phyloP scores from a whole-genome alignment of 257 asterid genomes.

The Solanum megistacrolobum region DNA sequence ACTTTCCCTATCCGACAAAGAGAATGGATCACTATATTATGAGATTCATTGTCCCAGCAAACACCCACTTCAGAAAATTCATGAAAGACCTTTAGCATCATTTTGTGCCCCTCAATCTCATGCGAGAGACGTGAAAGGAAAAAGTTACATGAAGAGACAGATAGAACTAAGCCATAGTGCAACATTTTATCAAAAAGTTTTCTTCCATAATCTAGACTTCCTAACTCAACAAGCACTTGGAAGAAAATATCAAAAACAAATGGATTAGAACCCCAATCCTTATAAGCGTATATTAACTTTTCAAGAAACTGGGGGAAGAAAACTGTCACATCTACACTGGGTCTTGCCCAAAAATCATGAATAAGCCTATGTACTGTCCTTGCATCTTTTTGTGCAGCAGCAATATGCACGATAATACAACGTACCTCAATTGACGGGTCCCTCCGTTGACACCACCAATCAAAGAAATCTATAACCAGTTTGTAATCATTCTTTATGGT shows the following conservation, averaged over 20 bases:
- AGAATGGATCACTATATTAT: conserved; percentile 61
- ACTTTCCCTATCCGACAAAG: conserved; percentile 55
- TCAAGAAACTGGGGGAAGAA: conserved; percentile 48
- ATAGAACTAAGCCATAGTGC: conserved; percentile 58
- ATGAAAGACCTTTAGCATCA: conserved; percentile 39
- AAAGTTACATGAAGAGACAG: conserved; percentile 67
- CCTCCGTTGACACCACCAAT: conserved; percentile 69
- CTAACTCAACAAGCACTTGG: conserved; percentile 57
- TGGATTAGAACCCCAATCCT: conserved; percentile 86
- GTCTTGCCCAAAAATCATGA: conserved; percentile 42
- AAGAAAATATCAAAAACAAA: conserved; percentile 68
- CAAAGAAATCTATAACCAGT: conserved; percentile 52
- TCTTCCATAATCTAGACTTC: conserved; percentile 51
- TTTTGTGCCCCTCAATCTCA: conserved; percentile 29
- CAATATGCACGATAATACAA: conserved; percentile 70
- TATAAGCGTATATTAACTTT: conserved; percentile 69
- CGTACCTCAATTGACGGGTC: conserved; percentile 75
- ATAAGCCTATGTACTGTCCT: conserved; percentile 32
- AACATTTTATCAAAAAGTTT: conserved; percentile 59
- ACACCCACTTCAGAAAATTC: conserved; percentile 67
- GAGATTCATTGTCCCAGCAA: conserved; percentile 63
- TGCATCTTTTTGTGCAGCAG: conserved; percentile 51
- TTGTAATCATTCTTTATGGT: conserved; percentile 55
- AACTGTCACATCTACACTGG: conserved; percentile 22
- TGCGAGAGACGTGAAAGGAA: conserved; percentile 54